Base-by-base conservation (phyloP, 2,329 filamentous ascomycete species). In the Berkeleyomyces rouxiae region DNA sequence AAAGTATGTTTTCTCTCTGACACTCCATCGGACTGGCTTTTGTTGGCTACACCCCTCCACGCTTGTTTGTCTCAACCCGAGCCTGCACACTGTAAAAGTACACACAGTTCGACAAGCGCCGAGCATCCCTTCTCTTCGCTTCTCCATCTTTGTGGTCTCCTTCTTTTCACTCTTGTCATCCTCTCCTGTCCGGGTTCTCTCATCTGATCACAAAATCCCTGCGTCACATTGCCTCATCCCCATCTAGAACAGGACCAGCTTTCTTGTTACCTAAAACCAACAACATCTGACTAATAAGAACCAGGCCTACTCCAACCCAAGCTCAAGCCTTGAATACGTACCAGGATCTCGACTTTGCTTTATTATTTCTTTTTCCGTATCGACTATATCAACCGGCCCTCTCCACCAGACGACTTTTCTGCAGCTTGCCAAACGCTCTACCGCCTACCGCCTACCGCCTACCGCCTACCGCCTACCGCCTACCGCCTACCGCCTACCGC, bases 261-360 rank as follows among this genome's bases (percentile, higher is more conserved):
- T 67, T 58, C 61, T 62, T 63, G 63, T 69, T 69, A 69, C 68
- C 67, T 69, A 69, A 69, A 65, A 67, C 61, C 64, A 63, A 64
- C 65, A 39, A 62, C 59, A 58, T 39, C 67, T 69, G 68, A 69
- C 68, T 69, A 69, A 69, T 69, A 69, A 62, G 65, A 68, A 68
- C 66, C 58, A 58, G 53, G 36, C 42, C 23, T 59, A 58, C 62
- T 49, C 66, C 64, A 63, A 60, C 42, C 51, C 59, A 61, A 51
- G 46, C 53, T n/a, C 61, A 58, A 46, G 44, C 42, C 58, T 59
- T 55, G 33, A 37, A 39, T 39, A 55, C 51, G 51, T 55, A n/a
- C 51, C 4, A 31, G 51, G 51, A 55, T 59, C 16, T 59, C 10
- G 11, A 57, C 36, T 61, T 61, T 13, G 33, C 37, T 33, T 44